These are phyloP conservation scores for Tulasnella sp. DNA, from an alignment of 768 basidiomycete genomes.

Conservation along the genomic window DNA sequence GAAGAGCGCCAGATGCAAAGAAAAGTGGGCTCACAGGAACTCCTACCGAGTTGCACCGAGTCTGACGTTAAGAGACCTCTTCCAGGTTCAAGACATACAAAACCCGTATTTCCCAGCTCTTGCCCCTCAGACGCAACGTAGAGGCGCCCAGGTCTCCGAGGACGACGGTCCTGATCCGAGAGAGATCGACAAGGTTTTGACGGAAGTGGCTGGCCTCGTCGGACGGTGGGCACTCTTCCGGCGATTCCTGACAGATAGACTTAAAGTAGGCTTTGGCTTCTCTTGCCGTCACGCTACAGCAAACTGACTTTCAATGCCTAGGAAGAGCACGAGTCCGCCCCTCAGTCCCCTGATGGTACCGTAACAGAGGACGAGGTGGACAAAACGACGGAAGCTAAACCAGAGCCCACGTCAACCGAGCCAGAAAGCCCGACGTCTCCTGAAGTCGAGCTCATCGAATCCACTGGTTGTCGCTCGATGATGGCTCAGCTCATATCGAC, in stretches of 20 bases:
- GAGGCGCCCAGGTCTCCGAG: slow-evolving; percentile 30
- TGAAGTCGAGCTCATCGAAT: slow-evolving; percentile 23
- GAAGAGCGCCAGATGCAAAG: slow-evolving; percentile 82
- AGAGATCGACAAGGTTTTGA: slow-evolving; percentile 86
- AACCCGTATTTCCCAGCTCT: slow-evolving; percentile 24
- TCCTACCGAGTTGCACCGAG: neutral
- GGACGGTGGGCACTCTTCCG: slow-evolving; percentile 89
- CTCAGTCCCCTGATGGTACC: slow-evolving; percentile 23
- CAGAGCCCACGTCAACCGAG: slow-evolving; percentile 1
- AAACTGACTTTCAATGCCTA: neutral
- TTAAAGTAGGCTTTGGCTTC: slow-evolving; percentile 46
- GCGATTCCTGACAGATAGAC: slow-evolving; percentile 73
- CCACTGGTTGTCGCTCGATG: slow-evolving; percentile 39
- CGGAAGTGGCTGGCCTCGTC: slow-evolving; percentile 84
- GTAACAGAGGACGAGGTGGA: slow-evolving; percentile 6
- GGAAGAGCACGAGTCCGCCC: slow-evolving; percentile 2
- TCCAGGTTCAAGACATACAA: slow-evolving; percentile 26
- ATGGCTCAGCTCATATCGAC: slow-evolving; percentile 64
- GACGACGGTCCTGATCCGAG: slow-evolving; percentile 69
- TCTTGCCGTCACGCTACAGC: neutral
- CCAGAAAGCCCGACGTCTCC: neutral
- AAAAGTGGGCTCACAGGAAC: slow-evolving; percentile 48
- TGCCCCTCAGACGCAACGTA: slow-evolving; percentile 1
- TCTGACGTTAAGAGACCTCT: neutral
- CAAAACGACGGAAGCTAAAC: slow-evolving; percentile 29